phyloP scores from a whole-genome alignment of 805 yeast species.

The Yarrowia sp. region DNA sequence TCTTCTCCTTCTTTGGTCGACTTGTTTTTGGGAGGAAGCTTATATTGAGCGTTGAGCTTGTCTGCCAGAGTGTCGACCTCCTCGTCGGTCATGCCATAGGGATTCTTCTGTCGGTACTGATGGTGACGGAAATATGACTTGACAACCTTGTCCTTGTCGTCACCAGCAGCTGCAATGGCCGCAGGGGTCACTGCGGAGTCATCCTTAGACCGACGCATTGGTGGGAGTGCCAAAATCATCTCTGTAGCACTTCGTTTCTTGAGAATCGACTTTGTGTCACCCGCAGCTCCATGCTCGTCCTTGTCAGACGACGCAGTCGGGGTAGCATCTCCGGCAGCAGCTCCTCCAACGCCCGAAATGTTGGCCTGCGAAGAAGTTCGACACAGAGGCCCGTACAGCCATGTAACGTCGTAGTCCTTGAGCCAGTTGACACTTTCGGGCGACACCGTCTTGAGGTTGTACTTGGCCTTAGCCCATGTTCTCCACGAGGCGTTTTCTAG shows the following conservation, averaged over 20 bases:
- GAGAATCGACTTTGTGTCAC: conserved; percentile 69
- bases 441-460: conserved; percentile 65
- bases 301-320: not conserved
- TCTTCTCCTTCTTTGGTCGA: not conserved
- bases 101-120: conserved; percentile 39
- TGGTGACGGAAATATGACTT: conserved; percentile 40
- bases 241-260: conserved; percentile 85
- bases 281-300: not conserved
- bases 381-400: conserved; percentile 86
- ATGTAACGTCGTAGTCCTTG: conserved; percentile 93
- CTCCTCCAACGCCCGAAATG: conserved; percentile 8
- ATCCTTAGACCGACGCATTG: conserved; percentile 23
- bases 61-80: conserved; percentile 27
- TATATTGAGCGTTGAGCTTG: conserved; percentile 23
- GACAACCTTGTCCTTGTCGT: conserved; percentile 27
- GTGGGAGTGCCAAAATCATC: conserved; percentile 50
- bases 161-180: conserved; percentile 26
- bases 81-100: conserved; percentile 33
- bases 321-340: conserved; percentile 14
- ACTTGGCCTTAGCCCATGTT: conserved; percentile 84
- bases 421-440: conserved; percentile 95
- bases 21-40: conserved; percentile 15
- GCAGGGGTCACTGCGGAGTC: conserved; percentile 20
- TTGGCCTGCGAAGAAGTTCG: conserved; percentile 10
- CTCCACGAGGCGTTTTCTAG: conserved; percentile 89